Conservation (phyloP, 345 rosid species). For the Boechera retrofracta region DNA sequence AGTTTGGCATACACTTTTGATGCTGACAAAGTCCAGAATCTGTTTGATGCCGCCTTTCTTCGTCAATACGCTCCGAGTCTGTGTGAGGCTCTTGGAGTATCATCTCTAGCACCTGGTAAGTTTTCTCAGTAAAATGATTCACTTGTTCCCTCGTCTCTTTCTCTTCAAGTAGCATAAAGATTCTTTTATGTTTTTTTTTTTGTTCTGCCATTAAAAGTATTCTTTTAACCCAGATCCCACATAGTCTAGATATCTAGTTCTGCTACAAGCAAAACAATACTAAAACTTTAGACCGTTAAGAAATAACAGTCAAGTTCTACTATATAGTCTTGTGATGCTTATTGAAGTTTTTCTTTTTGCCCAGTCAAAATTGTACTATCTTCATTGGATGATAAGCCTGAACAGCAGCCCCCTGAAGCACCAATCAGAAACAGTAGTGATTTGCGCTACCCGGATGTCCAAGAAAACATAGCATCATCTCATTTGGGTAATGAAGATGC, state of each 20-base stretch:
- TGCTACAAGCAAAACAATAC: constrained; percentile 12
- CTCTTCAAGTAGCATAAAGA: constrained; percentile 14
- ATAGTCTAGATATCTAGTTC: constrained; percentile 6
- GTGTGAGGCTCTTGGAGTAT: constrained; percentile 45
- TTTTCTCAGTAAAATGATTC: constrained; percentile 25
- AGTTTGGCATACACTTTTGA: constrained; percentile 47
- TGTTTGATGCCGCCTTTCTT: constrained; percentile 47
- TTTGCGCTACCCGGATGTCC: constrained; percentile 21
- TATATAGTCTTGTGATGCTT: background rate
- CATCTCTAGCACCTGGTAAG: constrained; percentile 48
- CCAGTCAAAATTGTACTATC: constrained; percentile 18
- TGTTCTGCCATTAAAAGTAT: constrained; percentile 6
- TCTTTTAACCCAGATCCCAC: background rate
- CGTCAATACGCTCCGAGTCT: constrained; percentile 44
- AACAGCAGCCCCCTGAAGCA: constrained; percentile 23
- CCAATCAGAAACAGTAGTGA: constrained; percentile 17
- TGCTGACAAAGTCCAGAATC: constrained; percentile 39
- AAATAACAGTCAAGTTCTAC: constrained; percentile 4
- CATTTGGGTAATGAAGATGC: constrained; percentile 27
- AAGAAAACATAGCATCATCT: constrained; percentile 27
- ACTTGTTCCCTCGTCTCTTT: background rate
- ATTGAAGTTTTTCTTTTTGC: background rate
- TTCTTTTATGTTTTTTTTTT: background rate
- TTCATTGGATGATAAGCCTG: constrained; percentile 21
- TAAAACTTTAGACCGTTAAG: background rate